Base-by-base conservation (phyloP, 208 protist genomes). In the Herpetomonas tarakana region DNA sequence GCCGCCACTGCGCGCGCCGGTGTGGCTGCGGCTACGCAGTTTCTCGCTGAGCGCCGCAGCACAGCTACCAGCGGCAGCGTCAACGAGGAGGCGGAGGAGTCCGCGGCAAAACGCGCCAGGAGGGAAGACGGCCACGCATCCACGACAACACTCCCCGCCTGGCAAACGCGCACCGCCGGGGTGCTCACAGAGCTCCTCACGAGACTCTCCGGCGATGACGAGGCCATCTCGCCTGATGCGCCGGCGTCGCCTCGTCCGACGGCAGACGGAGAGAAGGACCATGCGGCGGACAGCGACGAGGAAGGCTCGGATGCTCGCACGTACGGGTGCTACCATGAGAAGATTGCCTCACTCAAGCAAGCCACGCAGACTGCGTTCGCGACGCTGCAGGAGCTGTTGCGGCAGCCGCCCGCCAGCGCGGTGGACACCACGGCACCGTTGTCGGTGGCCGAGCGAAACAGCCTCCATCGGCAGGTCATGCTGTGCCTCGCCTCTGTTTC, bases 271-370 rank as follows among this genome's bases (percentile, higher is more conserved):
- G 55, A 52, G n/a, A 45, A 52, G 22, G 60, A 55, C 30, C 51
- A 50, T 3, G 69, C 66, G 7, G 39, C 12, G 1, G 51, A 54
- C 28, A 29, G 11, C 31, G 46, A 47, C 39, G 38, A 44, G 9
- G 49, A 12, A 14, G 52, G 30, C 9, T 28, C 35, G 4, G 57
- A 46, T 25, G 30, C 39, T 0, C 57, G 54, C 49, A 61, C 64
- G 35, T 83, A 76, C 59, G 60, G 61, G 30, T 19, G 58, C 24
- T 83, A 68, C 58, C 49, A 55, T 11, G 49, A 61, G 31, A 60
- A 71, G 6, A 52, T 38, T 12, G 35, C 63, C n/a, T 30, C 27
- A 2, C 27, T 57, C 28, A 46, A 65, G 21, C 52, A 22, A 9
- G 29, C 51, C n/a, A 2, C 75, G 52, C 50, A 55, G 50, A 54